Conservation (phyloP, 2,329 filamentous ascomycete species). For the Microsporum audouinii region DNA sequence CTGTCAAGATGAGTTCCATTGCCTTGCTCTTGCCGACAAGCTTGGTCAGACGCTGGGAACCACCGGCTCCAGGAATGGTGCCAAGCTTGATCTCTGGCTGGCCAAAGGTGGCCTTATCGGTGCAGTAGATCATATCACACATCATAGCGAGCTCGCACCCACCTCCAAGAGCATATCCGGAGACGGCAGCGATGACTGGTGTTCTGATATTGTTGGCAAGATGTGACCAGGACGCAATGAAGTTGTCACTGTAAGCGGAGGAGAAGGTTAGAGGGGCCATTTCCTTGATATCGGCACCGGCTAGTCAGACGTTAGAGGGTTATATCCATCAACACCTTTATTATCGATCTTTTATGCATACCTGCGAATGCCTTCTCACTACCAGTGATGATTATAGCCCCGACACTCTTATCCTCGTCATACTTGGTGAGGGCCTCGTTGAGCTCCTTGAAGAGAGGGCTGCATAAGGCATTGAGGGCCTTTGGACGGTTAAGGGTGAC, state of each 20-base stretch:
- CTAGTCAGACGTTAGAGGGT: slow-evolving; percentile 28
- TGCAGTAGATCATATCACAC: slow-evolving; percentile 92
- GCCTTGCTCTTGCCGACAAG: slow-evolving; percentile 74
- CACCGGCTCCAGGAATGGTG: slow-evolving; percentile 81
- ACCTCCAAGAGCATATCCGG: slow-evolving; percentile 85
- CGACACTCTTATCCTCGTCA: slow-evolving; percentile 57
- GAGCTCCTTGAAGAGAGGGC: slow-evolving; percentile 79
- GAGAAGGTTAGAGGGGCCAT: slow-evolving; percentile 90
- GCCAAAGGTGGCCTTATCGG: slow-evolving; percentile 74
- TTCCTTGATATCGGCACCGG: slow-evolving; percentile 97
- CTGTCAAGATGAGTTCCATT: slow-evolving; percentile 86
- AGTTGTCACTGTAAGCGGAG: slow-evolving; percentile 74
- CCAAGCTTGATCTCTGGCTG: slow-evolving; percentile 97
- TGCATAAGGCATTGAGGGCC: slow-evolving; percentile 86
- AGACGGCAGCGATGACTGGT: slow-evolving; percentile 86
- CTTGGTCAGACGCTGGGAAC: slow-evolving; percentile 74
- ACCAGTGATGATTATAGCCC: slow-evolving; percentile 75
- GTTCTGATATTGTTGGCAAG: slow-evolving; percentile 79
- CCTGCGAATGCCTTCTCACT: slow-evolving; percentile 77
- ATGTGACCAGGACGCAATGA: slow-evolving; percentile 90
- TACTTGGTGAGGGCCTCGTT: slow-evolving; percentile 64
- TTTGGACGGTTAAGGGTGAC: slow-evolving; percentile 91
- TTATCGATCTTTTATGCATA: slow-evolving; percentile 16
- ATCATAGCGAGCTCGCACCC: slow-evolving; percentile 97
- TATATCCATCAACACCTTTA: background rate